Conservation (phyloP, 805 yeast genomes). For the Starmerella bacillaris region DNA sequence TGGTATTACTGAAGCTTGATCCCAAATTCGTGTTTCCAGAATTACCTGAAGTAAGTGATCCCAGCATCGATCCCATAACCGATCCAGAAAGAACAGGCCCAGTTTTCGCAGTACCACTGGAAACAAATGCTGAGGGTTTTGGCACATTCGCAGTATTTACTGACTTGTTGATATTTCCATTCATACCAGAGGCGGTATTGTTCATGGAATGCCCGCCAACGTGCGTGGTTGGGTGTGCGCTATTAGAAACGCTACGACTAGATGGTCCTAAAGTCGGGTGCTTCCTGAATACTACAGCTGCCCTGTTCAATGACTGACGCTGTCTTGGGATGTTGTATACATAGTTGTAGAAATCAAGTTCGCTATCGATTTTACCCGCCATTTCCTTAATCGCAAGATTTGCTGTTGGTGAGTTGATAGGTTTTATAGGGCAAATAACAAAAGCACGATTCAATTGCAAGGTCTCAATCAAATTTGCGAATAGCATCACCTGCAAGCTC, state of each 20-base stretch:
- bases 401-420: slow-evolving; percentile 24
- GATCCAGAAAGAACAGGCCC: slow-evolving; percentile 16
- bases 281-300: slow-evolving; percentile 20
- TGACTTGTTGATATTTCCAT: neutral
- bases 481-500: slow-evolving; percentile 73
- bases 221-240: no score
- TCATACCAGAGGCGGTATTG: no score
- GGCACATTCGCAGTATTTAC: slow-evolving; percentile 7
- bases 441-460: slow-evolving; percentile 71
- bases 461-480: slow-evolving; percentile 73
- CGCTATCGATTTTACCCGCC: slow-evolving; percentile 67
- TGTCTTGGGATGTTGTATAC: slow-evolving; percentile 27
- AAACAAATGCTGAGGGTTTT: slow-evolving; percentile 11
- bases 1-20: neutral
- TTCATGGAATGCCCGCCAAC: no score
- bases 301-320: slow-evolving; percentile 20
- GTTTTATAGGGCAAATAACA: slow-evolving; percentile 52
- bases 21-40: neutral
- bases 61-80: neutral
- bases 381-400: slow-evolving; percentile 55
- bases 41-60: neutral
- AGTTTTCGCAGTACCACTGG: slow-evolving; percentile 18
- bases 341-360: slow-evolving; percentile 58
- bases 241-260: neutral
- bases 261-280: slow-evolving; percentile 20